Evolutionary conservation across 2,329 filamentous ascomycete species (phyloP), one percentile per base, ranked within the genome.

Genomic region (Xylariaceae sp.): DNA sequence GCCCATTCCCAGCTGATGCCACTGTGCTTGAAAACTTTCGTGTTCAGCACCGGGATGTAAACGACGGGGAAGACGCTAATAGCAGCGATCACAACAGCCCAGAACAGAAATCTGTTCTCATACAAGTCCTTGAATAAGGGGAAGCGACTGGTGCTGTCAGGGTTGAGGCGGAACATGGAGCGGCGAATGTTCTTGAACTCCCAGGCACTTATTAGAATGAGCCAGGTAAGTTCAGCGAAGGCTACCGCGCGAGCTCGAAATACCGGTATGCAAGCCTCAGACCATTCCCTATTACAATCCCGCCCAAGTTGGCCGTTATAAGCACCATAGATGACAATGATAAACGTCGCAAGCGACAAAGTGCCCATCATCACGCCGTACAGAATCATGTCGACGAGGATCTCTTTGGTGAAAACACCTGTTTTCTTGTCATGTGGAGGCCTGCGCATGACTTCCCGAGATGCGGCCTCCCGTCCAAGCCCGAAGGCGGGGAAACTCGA

Each of bases 401-500:
- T 82, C 75, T 94, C 88, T 70, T 81, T 81, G 11, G 88, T 91
- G 73, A 94, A 94, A 53, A 93, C 86, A 63, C 89, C 88, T 34
- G 80, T 77, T 65, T 73, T 75, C 72, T 80, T 80, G 73, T 88
- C 82, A 64, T 93, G 89, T 0, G 92, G 92, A 6, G 90, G 89
- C 55, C 90, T 87, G 63, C 82, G 77, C 83, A 96, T 90, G 62
- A 96, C 87, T 70, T 93, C 88, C 1, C 83, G 81, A 0, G 87
- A 84, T 0, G 90, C 89, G 50, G 81, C 77, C 73, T 96, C 91
- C 66, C 91, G 88, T 17, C 91, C 90, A 0, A 96, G 83, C 49
- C 91, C 92, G 77, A 96, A 94, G 60, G 92, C 92, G 1, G 91
- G 91, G 73, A 94, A 85, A 1, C 88, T 89, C 47, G 89, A 93